Evolutionary conservation across 345 rosid genomes (phyloP).

Genomic region (Anastatica hierochuntica): DNA sequence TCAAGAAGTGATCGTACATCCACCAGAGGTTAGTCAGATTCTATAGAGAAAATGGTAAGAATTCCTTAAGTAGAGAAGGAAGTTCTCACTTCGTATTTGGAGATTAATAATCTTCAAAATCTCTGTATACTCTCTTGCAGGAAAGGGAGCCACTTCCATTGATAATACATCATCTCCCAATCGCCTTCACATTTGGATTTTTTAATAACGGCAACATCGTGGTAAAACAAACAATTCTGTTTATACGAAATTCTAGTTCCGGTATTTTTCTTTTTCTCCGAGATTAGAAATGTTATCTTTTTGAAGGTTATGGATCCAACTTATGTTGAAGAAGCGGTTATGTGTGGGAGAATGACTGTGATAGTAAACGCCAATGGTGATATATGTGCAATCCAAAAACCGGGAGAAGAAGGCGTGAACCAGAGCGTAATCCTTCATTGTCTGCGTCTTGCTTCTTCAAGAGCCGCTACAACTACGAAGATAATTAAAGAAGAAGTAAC

Average conservation of each 20-base stretch:
- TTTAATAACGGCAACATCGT: slow-evolving; percentile 48
- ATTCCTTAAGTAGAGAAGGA: not conserved
- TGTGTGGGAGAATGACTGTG: slow-evolving; percentile 85
- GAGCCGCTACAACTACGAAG: slow-evolving; percentile 33
- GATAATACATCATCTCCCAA: slow-evolving; percentile 90
- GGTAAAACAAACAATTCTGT: slow-evolving; percentile 42
- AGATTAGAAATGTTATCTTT: not conserved
- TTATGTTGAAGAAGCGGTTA: slow-evolving; percentile 66
- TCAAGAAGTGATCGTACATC: slow-evolving; percentile 69
- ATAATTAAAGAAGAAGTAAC: slow-evolving; percentile 23
- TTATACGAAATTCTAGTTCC: not conserved
- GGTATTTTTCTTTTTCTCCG: not conserved
- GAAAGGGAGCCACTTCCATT: slow-evolving; percentile 77
- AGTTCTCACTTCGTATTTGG: slow-evolving; percentile 13
- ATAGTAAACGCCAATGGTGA: slow-evolving; percentile 86
- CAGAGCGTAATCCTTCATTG: slow-evolving; percentile 32
- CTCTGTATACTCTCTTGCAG: slow-evolving; percentile 29
- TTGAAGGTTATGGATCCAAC: slow-evolving; percentile 29
- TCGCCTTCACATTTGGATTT: slow-evolving; percentile 87
- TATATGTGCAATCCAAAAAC: slow-evolving; percentile 55
- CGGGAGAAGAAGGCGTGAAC: slow-evolving; percentile 29
- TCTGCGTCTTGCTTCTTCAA: slow-evolving; percentile 26
- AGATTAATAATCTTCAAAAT: slow-evolving; percentile 29
- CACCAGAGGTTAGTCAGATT: slow-evolving; percentile 62
- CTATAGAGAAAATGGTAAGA: no score